Evolutionary conservation across 495 filamentous ascomycete species (phyloP).

Genomic region (Corynascus novoguineensis): DNA sequence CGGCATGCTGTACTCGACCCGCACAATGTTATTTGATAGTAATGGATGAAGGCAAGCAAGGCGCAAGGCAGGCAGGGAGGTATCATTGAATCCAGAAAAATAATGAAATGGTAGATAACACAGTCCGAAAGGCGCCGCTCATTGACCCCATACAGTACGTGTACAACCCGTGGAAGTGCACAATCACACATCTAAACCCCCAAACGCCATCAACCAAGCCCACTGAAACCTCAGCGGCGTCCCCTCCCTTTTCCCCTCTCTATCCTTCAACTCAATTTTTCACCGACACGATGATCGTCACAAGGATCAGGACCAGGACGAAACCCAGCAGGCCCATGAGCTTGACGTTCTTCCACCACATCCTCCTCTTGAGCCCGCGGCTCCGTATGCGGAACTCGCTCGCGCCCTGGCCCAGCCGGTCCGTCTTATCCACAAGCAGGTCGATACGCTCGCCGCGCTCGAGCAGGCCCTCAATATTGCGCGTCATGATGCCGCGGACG

Average conservation of each 20-base stretch:
- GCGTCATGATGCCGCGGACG: slow-evolving; percentile 93
- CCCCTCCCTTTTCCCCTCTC: no score
- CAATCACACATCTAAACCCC: neutral
- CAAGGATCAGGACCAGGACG: slow-evolving; percentile 75
- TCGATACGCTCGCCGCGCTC: slow-evolving; percentile 95
- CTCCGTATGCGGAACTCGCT: slow-evolving; percentile 85
- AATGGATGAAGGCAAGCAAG: neutral
- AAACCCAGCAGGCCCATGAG: slow-evolving; percentile 78
- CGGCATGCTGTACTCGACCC: no score
- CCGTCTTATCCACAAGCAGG: slow-evolving; percentile 94
- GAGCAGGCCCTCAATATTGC: slow-evolving; percentile 94
- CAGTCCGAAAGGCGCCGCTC: slow-evolving; percentile 1
- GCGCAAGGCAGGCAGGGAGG: neutral
- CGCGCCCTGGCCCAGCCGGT: slow-evolving; percentile 76
- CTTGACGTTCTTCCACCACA: slow-evolving; percentile 99
- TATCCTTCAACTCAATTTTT: slow-evolving; percentile 31
- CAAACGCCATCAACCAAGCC: slow-evolving; percentile 6
- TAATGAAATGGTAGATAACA: neutral
- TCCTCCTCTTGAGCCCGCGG: slow-evolving; percentile 75
- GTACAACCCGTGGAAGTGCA: no score
- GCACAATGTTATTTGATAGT: neutral
- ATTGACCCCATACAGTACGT: neutral
- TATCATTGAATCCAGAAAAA: neutral
- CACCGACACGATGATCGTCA: slow-evolving; percentile 41
- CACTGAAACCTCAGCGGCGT: neutral